Base-by-base conservation (phyloP, 306 rosid species). In the Cucurbita moschata region DNA sequence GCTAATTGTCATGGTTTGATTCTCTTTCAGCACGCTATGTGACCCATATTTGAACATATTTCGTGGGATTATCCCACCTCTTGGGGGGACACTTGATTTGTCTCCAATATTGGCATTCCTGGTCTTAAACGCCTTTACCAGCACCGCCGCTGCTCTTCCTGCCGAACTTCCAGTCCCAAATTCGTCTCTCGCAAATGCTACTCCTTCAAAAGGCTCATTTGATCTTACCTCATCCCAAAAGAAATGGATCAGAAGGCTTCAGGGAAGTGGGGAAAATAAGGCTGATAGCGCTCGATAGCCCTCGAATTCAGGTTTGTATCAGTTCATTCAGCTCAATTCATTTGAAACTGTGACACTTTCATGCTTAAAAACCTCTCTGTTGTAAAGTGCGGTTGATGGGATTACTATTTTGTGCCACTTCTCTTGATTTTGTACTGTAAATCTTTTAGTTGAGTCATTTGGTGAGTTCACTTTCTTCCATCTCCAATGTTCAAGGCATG, bases 21-120 rank as follows among this genome's bases (percentile, higher is more conserved):
- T 60, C 35, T 39, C 35, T 64, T 18, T 40, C 96, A 91, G 99
- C 86, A 89, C 99, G 6, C 74, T 91, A 73, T 91, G 99, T 58
- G 99, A 94, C 55, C 99, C 99, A 2, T 91, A 91, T 84, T 83
- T 91, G 91, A 94, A 91, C 91, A 85, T 89, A 81, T 94, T 94
- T 86, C 97, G 99, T 11, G 97, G 97, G 42, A 72, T 94, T 2
- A 94, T 94, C 21, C 99, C 97, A 15, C 99, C 99, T 0, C 83
- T 94, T 5, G 99, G 97, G 72, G 99, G 99, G 70, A 86, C 97
- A 26, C 78, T 94, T 74, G 99, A 94, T 83, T 86, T 94, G 19
- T 94, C 99, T 53, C 99, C 99, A 75, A 94, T 94, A 35, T 82
- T 94, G 75, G 99, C 99, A 18, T 89, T 91, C 77, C 72, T 89